phyloP scores from a whole-genome alignment of 768 basidiomycete genomes.

The Rhizopogon salebrosus region DNA sequence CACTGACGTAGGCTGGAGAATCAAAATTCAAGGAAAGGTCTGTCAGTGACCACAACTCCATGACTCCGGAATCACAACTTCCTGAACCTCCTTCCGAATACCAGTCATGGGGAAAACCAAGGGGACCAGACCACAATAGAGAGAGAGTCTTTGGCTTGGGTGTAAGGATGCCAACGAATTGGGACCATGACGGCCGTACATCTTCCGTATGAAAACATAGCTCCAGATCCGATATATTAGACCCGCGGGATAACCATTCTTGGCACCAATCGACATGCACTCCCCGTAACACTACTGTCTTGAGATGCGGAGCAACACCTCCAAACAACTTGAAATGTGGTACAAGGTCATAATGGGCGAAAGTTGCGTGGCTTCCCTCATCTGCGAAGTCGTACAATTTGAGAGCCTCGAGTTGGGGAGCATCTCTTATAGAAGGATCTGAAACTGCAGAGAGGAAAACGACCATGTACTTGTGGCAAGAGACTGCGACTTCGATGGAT shows the following conservation, averaged over 20 bases:
- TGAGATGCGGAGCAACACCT: slow-evolving; percentile 46
- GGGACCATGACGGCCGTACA: slow-evolving; percentile 54
- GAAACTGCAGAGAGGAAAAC: slow-evolving; percentile 38
- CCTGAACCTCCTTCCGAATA: slow-evolving; percentile 10
- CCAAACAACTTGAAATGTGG: slow-evolving; percentile 46
- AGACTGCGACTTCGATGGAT: slow-evolving; percentile 40
- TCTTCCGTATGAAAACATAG: slow-evolving; percentile 59
- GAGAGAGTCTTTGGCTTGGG: slow-evolving; percentile 50
- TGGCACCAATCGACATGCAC: slow-evolving; percentile 66
- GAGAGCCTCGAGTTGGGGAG: slow-evolving; percentile 50
- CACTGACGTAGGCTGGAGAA: slow-evolving; percentile 35
- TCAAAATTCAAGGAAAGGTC: slow-evolving; percentile 47
- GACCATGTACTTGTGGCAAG: slow-evolving; percentile 43
- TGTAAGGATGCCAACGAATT: slow-evolving; percentile 53
- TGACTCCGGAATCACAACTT: slow-evolving; percentile 24
- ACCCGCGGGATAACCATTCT: slow-evolving; percentile 24
- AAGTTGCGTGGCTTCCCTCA: slow-evolving; percentile 23
- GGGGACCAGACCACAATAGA: slow-evolving; percentile 55
- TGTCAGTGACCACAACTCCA: slow-evolving; percentile 23
- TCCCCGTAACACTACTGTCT: slow-evolving; percentile 51
- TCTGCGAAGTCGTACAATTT: slow-evolving; percentile 53
- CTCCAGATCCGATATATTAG: slow-evolving; percentile 42
- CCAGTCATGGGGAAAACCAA: slow-evolving; percentile 35
- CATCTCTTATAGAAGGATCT: slow-evolving; percentile 32
- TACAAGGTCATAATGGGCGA: slow-evolving; percentile 21